A percentile compares a stretch with the other conserved stretches of the same genome.
phyloP scores from a whole-genome alignment of 805 yeast genomes.

The Yarrowia deformans region DNA sequence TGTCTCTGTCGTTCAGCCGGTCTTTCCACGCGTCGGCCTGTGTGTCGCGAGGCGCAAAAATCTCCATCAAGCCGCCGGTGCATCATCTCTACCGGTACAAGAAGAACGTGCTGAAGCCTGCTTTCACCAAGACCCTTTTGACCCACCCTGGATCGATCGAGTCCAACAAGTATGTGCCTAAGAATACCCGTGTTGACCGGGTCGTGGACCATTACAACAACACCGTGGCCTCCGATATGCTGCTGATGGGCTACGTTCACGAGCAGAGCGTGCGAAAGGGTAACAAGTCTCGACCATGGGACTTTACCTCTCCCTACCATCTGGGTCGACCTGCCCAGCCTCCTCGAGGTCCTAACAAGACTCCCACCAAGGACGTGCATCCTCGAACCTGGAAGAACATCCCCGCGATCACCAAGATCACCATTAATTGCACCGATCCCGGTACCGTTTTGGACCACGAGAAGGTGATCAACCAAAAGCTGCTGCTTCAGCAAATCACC shows the following conservation, averaged over 20 bases:
- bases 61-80: conserved; percentile 84
- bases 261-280: conserved; percentile 64
- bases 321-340: conserved; percentile 77
- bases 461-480: conserved; percentile 74
- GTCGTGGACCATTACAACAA: conserved; percentile 76
- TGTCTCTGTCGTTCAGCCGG: conserved; percentile 37
- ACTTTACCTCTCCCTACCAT: conserved; percentile 86
- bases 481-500: conserved; percentile 92
- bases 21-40: conserved; percentile 42
- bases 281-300: conserved; percentile 81
- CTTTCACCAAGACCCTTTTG: conserved; percentile 48
- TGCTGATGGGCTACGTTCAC: conserved; percentile 80
- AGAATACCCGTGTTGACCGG: conserved; percentile 64
- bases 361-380: conserved; percentile 70
- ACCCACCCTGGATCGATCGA: conserved; percentile 73
- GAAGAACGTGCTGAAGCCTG: conserved; percentile 55
- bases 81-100: conserved; percentile 84
- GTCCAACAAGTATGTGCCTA: conserved; percentile 56
- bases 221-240: conserved; percentile 76
- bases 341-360: conserved; percentile 77
- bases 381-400: conserved; percentile 73
- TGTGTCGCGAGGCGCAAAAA: conserved; percentile 57
- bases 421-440: conserved; percentile 77
- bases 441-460: conserved; percentile 67
- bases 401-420: conserved; percentile 72